Evolutionary conservation across 2,329 filamentous ascomycete species (phyloP).

Genomic region (Phaeophleospora eucalypticola): DNA sequence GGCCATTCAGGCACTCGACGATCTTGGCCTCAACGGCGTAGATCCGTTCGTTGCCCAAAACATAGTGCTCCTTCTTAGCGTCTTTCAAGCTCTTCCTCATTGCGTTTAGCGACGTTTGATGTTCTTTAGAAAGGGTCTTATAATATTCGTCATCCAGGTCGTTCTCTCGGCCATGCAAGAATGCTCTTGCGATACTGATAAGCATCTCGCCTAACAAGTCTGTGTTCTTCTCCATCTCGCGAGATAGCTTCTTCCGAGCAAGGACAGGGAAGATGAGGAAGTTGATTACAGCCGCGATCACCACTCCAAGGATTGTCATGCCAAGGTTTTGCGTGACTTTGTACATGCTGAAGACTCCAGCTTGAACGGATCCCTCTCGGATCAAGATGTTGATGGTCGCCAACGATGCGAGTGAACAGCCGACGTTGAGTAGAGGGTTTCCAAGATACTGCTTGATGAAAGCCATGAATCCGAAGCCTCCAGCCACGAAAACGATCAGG

Average conservation of each 20-base stretch:
- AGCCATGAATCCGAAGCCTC: constrained; percentile 76
- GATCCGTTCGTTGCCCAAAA: constrained; percentile 72
- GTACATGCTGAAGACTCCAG: constrained; percentile 71
- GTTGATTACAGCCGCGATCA: constrained; percentile 68
- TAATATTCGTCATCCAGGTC: constrained; percentile 68
- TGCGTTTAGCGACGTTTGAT: constrained; percentile 62
- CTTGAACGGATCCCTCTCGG: constrained; percentile 83
- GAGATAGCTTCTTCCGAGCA: constrained; percentile 67
- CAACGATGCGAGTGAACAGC: constrained; percentile 79
- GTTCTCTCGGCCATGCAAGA: constrained; percentile 76
- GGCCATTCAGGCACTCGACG: constrained; percentile 75
- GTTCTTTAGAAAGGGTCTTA: constrained; percentile 52
- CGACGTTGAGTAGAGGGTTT: constrained; percentile 45
- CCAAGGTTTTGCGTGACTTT: constrained; percentile 80
- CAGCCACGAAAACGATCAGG: constrained; percentile 77
- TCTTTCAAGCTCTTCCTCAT: constrained; percentile 77
- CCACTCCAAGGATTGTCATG: constrained; percentile 75
- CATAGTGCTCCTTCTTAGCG: constrained; percentile 83
- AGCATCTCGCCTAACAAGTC: constrained; percentile 76
- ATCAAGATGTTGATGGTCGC: constrained; percentile 87
- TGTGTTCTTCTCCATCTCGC: constrained; percentile 69
- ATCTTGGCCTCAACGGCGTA: constrained; percentile 76
- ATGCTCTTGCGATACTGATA: constrained; percentile 74
- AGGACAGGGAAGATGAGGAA: constrained; percentile 74
- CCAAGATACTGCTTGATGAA: constrained; percentile 37